phyloP scores from a whole-genome alignment of 305 asterid species.

The Fraxinus xanthoxyloides region DNA sequence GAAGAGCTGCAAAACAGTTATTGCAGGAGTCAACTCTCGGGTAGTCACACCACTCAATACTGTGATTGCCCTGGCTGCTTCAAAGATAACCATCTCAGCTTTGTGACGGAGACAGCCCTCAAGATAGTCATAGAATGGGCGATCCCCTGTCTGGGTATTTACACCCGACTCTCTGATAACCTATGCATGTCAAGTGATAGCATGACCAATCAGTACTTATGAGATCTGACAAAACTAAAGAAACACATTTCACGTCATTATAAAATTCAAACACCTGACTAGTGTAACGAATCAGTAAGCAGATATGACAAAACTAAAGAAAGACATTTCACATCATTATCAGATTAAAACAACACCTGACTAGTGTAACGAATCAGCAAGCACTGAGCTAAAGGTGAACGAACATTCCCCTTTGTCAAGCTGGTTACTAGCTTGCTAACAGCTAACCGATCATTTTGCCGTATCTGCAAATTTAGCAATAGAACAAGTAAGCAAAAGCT shows the following conservation, averaged over 20 bases:
- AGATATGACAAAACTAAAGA: slow-evolving; percentile 27
- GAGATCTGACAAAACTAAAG: slow-evolving; percentile 18
- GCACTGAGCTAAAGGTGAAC: slow-evolving; percentile 95
- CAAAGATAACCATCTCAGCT: slow-evolving; percentile 94
- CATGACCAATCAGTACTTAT: slow-evolving; percentile 22
- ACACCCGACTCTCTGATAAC: slow-evolving; percentile 83
- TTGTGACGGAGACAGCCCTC: slow-evolving; percentile 95
- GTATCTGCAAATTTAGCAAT: slow-evolving; percentile 54
- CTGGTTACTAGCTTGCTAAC: slow-evolving; percentile 90
- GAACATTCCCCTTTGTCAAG: slow-evolving; percentile 87
- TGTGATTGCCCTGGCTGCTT: slow-evolving; percentile 97
- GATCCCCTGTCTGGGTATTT: slow-evolving; percentile 72
- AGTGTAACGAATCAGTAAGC: slow-evolving; percentile 89
- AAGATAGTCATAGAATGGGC: slow-evolving; percentile 90
- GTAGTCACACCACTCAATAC: slow-evolving; percentile 75
- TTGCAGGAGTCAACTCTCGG: slow-evolving; percentile 93
- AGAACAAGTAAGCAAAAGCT: slow-evolving; percentile 18
- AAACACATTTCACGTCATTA: slow-evolving; percentile 10
- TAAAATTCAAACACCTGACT: slow-evolving; percentile 62
- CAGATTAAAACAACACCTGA: slow-evolving; percentile 53
- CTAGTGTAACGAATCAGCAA: slow-evolving; percentile 90
- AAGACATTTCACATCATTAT: slow-evolving; percentile 14
- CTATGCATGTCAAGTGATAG: slow-evolving; percentile 36
- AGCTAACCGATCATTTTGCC: slow-evolving; percentile 94
- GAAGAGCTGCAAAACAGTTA: slow-evolving; percentile 84